phyloP scores from a whole-genome alignment of 495 filamentous ascomycete species.

The Penicillium pancosmium region DNA sequence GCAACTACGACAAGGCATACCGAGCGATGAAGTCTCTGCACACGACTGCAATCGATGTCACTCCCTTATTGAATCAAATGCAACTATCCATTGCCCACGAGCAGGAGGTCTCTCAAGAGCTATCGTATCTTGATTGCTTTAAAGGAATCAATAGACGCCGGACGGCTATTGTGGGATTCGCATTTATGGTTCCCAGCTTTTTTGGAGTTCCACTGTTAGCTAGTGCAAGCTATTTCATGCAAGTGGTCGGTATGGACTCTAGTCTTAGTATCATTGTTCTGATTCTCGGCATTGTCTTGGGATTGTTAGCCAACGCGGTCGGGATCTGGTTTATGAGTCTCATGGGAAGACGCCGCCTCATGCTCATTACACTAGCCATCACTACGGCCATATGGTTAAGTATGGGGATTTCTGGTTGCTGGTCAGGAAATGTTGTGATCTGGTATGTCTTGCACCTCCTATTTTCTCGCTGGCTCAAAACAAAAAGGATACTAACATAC shows the following conservation, averaged over 20 bases:
- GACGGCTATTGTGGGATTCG: slow-evolving; percentile 51
- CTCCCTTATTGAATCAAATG: slow-evolving; percentile 14
- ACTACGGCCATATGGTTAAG: slow-evolving; percentile 30
- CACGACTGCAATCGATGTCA: slow-evolving; percentile 7
- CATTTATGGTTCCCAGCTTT: slow-evolving; percentile 27
- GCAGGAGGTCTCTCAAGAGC: slow-evolving; percentile 17
- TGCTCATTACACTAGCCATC: slow-evolving; percentile 22
- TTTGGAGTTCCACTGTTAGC: slow-evolving; percentile 35
- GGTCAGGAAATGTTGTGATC: slow-evolving; percentile 24
- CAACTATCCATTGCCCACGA: slow-evolving; percentile 26
- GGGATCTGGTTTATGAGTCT: slow-evolving; percentile 31
- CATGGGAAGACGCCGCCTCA: slow-evolving; percentile 29
- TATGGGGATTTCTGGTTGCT: slow-evolving; percentile 38
- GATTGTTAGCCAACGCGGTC: slow-evolving; percentile 30
- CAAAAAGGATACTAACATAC: not conserved
- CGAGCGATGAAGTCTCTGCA: slow-evolving; percentile 14
- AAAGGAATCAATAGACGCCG: slow-evolving; percentile 46
- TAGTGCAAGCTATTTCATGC: slow-evolving; percentile 38
- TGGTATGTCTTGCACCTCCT: slow-evolving; percentile 24
- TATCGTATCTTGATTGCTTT: slow-evolving; percentile 47
- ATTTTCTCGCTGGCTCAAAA: not conserved
- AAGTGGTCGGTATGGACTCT: slow-evolving; percentile 35
- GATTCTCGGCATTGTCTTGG: slow-evolving; percentile 31
- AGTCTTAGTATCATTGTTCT: slow-evolving; percentile 32
- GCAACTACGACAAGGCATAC: slow-evolving; percentile 13